phyloP scores from a whole-genome alignment of 495 filamentous ascomycete species.

The Penicillium desertorum region DNA sequence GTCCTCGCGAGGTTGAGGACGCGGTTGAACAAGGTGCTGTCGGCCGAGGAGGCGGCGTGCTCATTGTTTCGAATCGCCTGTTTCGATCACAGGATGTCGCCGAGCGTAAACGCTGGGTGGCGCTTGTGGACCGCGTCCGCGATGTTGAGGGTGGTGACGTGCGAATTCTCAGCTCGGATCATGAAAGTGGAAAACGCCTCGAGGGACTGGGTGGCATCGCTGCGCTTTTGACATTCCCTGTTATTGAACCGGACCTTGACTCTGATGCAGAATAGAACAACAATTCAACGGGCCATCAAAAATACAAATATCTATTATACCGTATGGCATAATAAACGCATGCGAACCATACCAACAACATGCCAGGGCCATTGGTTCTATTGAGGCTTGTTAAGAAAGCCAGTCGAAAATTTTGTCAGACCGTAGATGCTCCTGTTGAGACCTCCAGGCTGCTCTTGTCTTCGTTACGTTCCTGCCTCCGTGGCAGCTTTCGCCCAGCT shows the following conservation, averaged over 20 bases:
- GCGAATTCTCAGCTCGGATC: constrained; percentile 82
- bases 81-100: constrained; percentile 83
- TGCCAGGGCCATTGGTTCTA: too few relatives aligned
- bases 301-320: background rate
- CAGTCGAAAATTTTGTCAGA: too few relatives aligned
- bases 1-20: constrained; percentile 76
- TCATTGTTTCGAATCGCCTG: constrained; percentile 81
- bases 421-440: too few relatives aligned
- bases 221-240: constrained; percentile 84
- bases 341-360: background rate
- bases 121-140: constrained; percentile 86
- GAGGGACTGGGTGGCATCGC: constrained; percentile 86
- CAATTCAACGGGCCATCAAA: background rate
- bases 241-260: constrained; percentile 59
- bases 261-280: constrained; percentile 32
- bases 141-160: constrained; percentile 81
- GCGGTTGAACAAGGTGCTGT: constrained; percentile 89
- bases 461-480: too few relatives aligned
- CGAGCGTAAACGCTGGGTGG: constrained; percentile 77
- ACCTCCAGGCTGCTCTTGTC: too few relatives aligned
- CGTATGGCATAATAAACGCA: background rate
- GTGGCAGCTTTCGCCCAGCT: too few relatives aligned
- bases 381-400: too few relatives aligned
- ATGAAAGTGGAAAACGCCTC: constrained; percentile 88
- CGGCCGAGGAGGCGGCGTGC: constrained; percentile 75